Conservation (phyloP, 352 stramenopile genomes). For the Globisporangium rhizosaccharum region DNA sequence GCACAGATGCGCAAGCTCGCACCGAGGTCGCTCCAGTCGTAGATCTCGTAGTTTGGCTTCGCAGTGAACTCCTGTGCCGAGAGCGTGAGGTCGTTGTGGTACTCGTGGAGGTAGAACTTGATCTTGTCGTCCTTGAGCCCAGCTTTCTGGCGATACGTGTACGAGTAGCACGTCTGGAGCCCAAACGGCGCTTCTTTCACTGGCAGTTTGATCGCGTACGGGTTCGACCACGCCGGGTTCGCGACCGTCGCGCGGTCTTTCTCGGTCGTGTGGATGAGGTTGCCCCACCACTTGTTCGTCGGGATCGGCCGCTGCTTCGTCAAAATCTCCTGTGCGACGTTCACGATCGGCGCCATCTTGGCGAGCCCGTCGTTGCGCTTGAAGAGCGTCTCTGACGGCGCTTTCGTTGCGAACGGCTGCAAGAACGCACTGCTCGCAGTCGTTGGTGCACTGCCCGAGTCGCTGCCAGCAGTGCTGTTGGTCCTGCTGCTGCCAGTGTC, state of each 20-base stretch:
- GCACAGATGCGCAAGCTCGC: slow-evolving; percentile 47
- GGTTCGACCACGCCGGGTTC: slow-evolving; percentile 56
- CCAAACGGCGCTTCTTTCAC: slow-evolving; percentile 36
- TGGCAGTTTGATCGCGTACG: slow-evolving; percentile 58
- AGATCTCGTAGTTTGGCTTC: slow-evolving; percentile 55
- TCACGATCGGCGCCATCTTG: slow-evolving; percentile 49
- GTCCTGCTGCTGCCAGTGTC: neutral
- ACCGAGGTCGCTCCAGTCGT: slow-evolving; percentile 59
- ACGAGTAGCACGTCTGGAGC: slow-evolving; percentile 54
- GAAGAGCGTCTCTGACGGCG: slow-evolving; percentile 37
- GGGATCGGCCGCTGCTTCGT: slow-evolving; percentile 41
- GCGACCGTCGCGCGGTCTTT: slow-evolving; percentile 34
- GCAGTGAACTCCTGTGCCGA: slow-evolving; percentile 49
- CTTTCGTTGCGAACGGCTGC: slow-evolving; percentile 34
- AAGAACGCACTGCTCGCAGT: slow-evolving; percentile 16
- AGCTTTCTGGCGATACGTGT: slow-evolving; percentile 45
- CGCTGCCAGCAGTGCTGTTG: neutral
- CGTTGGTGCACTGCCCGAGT: neutral
- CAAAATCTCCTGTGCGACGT: slow-evolving; percentile 45
- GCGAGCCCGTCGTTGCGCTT: slow-evolving; percentile 34
- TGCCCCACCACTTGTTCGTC: slow-evolving; percentile 83
- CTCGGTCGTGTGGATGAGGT: slow-evolving; percentile 53
- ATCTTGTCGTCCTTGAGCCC: slow-evolving; percentile 37
- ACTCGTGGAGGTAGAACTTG: slow-evolving; percentile 55
- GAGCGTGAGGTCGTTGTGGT: slow-evolving; percentile 63